These are phyloP conservation scores for Lanmaoa rubissima DNA, from an alignment of 768 basidiomycete genomes.

Conservation along the genomic window DNA sequence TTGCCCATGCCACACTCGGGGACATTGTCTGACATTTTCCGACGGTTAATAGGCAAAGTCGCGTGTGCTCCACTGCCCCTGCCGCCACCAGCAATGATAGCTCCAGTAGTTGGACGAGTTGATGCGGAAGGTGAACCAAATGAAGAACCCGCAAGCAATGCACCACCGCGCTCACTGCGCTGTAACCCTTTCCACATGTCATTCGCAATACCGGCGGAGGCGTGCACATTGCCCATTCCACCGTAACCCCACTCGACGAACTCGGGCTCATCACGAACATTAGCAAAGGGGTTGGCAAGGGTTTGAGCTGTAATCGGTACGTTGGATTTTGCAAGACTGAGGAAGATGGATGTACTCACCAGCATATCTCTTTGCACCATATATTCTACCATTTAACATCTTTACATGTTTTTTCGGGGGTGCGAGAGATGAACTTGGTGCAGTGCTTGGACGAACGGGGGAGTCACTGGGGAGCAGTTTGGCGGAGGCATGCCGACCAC, in stretches of 20 bases:
- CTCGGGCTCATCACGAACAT: constrained; percentile 62
- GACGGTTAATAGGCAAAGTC: constrained; percentile 11
- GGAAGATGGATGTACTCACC: constrained; percentile 11
- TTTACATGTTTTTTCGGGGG: constrained; percentile 39
- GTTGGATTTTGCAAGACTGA: not conserved
- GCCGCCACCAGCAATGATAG: constrained; percentile 20
- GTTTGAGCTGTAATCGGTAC: constrained; percentile 22
- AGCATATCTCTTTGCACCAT: constrained; percentile 49
- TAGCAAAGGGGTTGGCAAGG: constrained; percentile 60
- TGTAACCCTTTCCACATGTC: constrained; percentile 31
- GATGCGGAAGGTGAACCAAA: not conserved
- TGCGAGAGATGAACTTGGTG: constrained; percentile 2
- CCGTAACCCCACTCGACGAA: constrained; percentile 95
- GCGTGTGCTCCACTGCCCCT: constrained; percentile 12
- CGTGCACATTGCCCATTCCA: constrained; percentile 65
- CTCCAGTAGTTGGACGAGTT: constrained; percentile 28
- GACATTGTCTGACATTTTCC: constrained; percentile 15
- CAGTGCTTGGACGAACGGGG: constrained; percentile 6
- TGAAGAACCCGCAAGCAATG: constrained; percentile 20
- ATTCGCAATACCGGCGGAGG: constrained; percentile 27
- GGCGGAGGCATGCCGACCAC: constrained; percentile 27
- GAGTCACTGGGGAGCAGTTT: not conserved
- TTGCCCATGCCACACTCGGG: constrained; percentile 31
- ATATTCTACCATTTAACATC: constrained; percentile 86
- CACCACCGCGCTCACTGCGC: constrained; percentile 25